Evolutionary conservation across 371 early-diverging fungal species (phyloP), one percentile per base, ranked within the genome.

Genomic region (Phascolomyces articulosus): DNA sequence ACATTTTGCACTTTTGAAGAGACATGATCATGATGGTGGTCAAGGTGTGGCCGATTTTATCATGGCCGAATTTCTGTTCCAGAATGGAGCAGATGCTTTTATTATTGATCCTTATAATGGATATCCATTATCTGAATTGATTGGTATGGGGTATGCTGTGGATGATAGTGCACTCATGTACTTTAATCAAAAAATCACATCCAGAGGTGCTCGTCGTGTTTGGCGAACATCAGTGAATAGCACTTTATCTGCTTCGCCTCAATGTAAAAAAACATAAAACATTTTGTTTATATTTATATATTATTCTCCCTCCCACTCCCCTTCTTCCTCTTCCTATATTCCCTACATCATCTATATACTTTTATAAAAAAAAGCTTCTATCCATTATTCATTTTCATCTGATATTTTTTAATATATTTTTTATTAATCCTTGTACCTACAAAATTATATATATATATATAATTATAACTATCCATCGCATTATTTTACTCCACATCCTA

Each of bases 21-120:
- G 31, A 55, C 56, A 38, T 11, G 11, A 34, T 34, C 34, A 34
- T 11, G 9, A 34, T 34, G 34, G 11, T 34, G 11, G 6, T 34
- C 9, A 34, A 34, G 34, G 44, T n/a, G 16, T 4, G 16, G 20
- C 40, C n/a, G 62, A 72, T 3, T 83, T 80, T 53, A 75, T 78
- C 0, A 78, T 82, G 75, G 80, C 84, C 11, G 84, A 84, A 56
- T 73, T 84, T 23, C 51, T 84, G 13, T 69, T 82, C n/a, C 84
- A 78, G 48, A 84, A 84, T 47, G 84, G 84, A 9, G 80, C 82
- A 23, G 79, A 78, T 68, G 65, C 73, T 16, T 41, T 51, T 28
- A 64, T 71, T 27, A 38, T 64, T 0, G 81, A 81, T 60, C 34
- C 64, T 8, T 65, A 41, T 2, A 73, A 71, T 0, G 73, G 72